phyloP scores from a whole-genome alignment of 768 basidiomycete species.

The Amanita thiersii region DNA sequence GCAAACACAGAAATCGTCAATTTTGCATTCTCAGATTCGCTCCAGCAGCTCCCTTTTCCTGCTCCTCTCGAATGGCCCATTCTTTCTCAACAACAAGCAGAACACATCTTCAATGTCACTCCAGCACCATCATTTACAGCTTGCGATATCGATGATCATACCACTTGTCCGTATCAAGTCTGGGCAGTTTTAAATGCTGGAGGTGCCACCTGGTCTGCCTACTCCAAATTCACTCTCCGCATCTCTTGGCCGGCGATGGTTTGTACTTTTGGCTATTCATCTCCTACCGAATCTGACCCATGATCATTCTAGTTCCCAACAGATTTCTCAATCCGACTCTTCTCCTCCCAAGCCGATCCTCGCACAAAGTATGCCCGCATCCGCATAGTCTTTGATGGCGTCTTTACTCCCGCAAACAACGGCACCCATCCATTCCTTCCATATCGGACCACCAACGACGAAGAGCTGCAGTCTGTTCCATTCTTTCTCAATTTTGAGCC shows the following conservation, averaged over 20 bases:
- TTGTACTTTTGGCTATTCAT: slow-evolving; percentile 16
- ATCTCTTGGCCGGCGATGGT: slow-evolving; percentile 52
- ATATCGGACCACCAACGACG: slow-evolving; percentile 11
- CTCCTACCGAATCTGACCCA: not conserved
- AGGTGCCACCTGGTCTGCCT: slow-evolving; percentile 27
- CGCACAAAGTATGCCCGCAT: slow-evolving; percentile 51
- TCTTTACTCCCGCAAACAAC: slow-evolving; percentile 30
- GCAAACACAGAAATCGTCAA: slow-evolving; percentile 66
- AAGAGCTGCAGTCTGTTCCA: slow-evolving; percentile 27
- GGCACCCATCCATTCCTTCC: slow-evolving; percentile 7
- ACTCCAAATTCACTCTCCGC: slow-evolving; percentile 41
- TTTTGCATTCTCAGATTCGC: slow-evolving; percentile 29
- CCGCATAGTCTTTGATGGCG: slow-evolving; percentile 42
- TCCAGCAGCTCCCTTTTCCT: slow-evolving; percentile 13
- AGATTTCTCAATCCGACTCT: slow-evolving; percentile 32
- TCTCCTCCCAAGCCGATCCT: slow-evolving; percentile 14
- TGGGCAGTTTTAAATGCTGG: slow-evolving; percentile 43
- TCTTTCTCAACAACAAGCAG: not conserved
- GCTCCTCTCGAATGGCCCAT: slow-evolving; percentile 16
- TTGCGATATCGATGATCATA: not conserved
- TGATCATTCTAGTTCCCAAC: slow-evolving; percentile 28
- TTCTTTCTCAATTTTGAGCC: slow-evolving; percentile 53
- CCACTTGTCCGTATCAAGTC: slow-evolving; percentile 34
- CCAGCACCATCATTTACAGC: slow-evolving; percentile 1
- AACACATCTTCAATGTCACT: slow-evolving; percentile 4